Evolutionary conservation across 2,329 filamentous ascomycete genomes (phyloP).

Genomic region (Cladosporium oxysporum): DNA sequence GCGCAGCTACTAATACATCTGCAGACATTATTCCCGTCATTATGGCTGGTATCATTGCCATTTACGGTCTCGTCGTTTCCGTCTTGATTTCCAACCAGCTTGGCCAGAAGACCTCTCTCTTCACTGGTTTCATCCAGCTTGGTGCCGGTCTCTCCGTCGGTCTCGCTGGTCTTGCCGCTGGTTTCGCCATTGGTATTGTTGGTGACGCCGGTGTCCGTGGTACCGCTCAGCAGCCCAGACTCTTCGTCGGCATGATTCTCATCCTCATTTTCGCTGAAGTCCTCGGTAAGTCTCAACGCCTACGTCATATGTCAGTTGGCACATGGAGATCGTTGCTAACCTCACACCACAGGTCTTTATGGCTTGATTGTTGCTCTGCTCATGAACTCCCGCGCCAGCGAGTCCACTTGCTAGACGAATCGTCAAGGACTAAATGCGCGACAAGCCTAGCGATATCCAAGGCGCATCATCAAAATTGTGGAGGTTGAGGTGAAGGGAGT

Average conservation of each 20-base stretch:
- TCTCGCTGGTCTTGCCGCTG: slow-evolving; percentile 44
- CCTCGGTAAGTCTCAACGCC: slow-evolving; percentile 67
- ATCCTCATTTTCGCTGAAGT: slow-evolving; percentile 99
- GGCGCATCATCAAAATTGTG: slow-evolving; percentile 22
- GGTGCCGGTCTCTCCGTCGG: slow-evolving; percentile 54
- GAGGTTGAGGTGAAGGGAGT: slow-evolving; percentile 1
- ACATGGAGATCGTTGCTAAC: background rate
- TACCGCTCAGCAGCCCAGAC: slow-evolving; percentile 78
- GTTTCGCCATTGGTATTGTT: slow-evolving; percentile 56
- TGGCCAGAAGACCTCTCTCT: slow-evolving; percentile 49
- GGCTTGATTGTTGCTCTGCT: slow-evolving; percentile 97
- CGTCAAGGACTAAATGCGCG: background rate
- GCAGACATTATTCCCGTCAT: slow-evolving; percentile 98
- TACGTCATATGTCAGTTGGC: background rate
- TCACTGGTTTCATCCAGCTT: slow-evolving; percentile 55
- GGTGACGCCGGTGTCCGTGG: slow-evolving; percentile 85
- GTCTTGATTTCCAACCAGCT: slow-evolving; percentile 58
- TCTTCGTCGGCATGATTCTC: slow-evolving; percentile 97
- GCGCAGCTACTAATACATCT: slow-evolving; percentile 10
- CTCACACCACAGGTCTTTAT: slow-evolving; percentile 75
- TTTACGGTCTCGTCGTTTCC: slow-evolving; percentile 65
- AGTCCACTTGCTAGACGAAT: slow-evolving; percentile 61
- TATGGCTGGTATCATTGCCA: slow-evolving; percentile 99
- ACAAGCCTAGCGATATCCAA: slow-evolving; percentile 27
- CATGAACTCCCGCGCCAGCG: slow-evolving; percentile 89